Evolutionary conservation across 2,329 filamentous ascomycete species (phyloP).

Genomic region (Aspergillaceae sp.): DNA sequence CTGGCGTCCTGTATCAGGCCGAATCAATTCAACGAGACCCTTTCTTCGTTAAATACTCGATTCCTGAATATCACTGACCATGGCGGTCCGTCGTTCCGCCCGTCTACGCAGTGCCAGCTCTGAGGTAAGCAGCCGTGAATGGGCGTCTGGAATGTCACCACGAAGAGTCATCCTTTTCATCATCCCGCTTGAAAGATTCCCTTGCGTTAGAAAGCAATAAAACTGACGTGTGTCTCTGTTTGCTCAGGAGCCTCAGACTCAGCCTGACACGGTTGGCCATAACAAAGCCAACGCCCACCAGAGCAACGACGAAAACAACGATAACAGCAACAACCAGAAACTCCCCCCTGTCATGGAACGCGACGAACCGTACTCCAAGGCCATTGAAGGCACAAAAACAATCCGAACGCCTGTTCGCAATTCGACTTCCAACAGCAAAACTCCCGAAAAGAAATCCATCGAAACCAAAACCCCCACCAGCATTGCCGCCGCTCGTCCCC

Average conservation of each 20-base stretch:
- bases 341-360: slow-evolving; percentile 41
- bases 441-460: slow-evolving; percentile 16
- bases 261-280: slow-evolving; percentile 7
- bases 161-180: background rate
- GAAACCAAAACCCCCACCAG: slow-evolving; percentile 36
- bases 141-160: background rate
- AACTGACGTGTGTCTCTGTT: slow-evolving; percentile 1
- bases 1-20: too few species aligned
- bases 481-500: slow-evolving; percentile 58
- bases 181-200: background rate
- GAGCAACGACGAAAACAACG: slow-evolving; percentile 4
- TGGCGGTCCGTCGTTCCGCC: slow-evolving; percentile 35
- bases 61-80: slow-evolving; percentile 9
- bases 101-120: slow-evolving; percentile 27
- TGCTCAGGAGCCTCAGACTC: slow-evolving; percentile 14
- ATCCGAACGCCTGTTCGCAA: slow-evolving; percentile 1
- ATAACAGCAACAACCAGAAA: slow-evolving; percentile 11
- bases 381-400: slow-evolving; percentile 7
- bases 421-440: slow-evolving; percentile 17
- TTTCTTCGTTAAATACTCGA: background rate
- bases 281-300: slow-evolving; percentile 1
- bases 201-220: slow-evolving; percentile 1
- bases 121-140: slow-evolving; percentile 20
- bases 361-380: slow-evolving; percentile 24
- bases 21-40: too few species aligned